These are phyloP conservation scores for Meripilus lineatus DNA, from an alignment of 1,284 basidiomycete species.

Conservation along the genomic window DNA sequence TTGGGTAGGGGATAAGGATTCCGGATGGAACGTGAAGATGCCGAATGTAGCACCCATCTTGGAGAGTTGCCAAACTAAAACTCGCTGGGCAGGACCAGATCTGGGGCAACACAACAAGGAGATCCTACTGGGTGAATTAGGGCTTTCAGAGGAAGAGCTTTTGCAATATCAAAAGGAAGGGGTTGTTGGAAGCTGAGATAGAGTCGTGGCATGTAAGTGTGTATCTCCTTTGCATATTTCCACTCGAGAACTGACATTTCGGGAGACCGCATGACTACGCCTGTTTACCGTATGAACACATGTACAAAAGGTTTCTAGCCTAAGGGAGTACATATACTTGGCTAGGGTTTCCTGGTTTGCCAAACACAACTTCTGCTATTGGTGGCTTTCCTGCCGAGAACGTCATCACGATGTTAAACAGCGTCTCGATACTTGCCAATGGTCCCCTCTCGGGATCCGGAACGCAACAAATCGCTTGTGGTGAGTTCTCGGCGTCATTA, in stretches of 20 bases:
- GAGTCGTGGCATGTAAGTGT: neutral
- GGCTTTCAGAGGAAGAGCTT: slow-evolving; percentile 40
- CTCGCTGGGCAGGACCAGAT: slow-evolving; percentile 64
- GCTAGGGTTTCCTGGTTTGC: slow-evolving; percentile 23
- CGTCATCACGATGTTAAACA: slow-evolving; percentile 34
- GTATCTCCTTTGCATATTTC: too few species aligned
- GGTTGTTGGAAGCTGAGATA: slow-evolving; percentile 36
- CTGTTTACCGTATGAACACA: too few species aligned
- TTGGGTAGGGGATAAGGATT: slow-evolving; percentile 39
- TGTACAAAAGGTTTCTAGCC: too few species aligned
- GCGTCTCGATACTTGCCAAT: slow-evolving; percentile 22
- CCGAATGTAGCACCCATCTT: slow-evolving; percentile 55
- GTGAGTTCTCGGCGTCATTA: slow-evolving; percentile 26
- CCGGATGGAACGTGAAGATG: slow-evolving; percentile 61
- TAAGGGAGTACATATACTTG: neutral
- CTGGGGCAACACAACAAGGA: slow-evolving; percentile 61
- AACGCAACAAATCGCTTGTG: slow-evolving; percentile 29
- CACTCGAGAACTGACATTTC: too few species aligned
- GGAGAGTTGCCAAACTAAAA: slow-evolving; percentile 49
- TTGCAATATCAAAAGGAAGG: slow-evolving; percentile 38
- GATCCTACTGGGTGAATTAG: slow-evolving; percentile 47
- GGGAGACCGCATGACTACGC: too few species aligned
- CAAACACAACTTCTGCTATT: slow-evolving; percentile 28
- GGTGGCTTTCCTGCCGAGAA: slow-evolving; percentile 23
- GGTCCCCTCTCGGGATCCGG: slow-evolving; percentile 17